A percentile compares a stretch with the other conserved stretches of the same genome.
phyloP scores from a whole-genome alignment of 371 early-diverging fungal species.

The Entomophthora muscae region DNA sequence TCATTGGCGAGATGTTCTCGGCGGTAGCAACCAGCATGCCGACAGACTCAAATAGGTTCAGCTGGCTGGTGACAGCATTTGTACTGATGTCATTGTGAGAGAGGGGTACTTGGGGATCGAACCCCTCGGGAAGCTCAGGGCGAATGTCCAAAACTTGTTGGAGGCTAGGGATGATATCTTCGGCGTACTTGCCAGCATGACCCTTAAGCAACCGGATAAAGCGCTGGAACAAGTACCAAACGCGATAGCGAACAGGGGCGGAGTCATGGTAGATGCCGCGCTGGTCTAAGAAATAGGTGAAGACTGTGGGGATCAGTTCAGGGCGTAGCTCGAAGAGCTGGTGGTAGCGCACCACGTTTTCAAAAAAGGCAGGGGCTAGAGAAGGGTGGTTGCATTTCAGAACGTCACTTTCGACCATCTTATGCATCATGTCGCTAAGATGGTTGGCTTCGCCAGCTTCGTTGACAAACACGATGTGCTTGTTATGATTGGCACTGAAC shows the following conservation, averaged over 20 bases:
- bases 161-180: slow-evolving; percentile 22
- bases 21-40: slow-evolving; percentile 63
- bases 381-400: slow-evolving; percentile 67
- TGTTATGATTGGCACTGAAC: slow-evolving; percentile 52
- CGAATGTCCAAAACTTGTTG: slow-evolving; percentile 4
- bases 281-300: slow-evolving; percentile 56
- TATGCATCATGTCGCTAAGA: slow-evolving; percentile 47
- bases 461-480: slow-evolving; percentile 31
- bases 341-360: slow-evolving; percentile 51
- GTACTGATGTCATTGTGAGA: slow-evolving; percentile 27
- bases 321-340: slow-evolving; percentile 52
- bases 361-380: slow-evolving; percentile 54
- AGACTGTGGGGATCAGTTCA: slow-evolving; percentile 43
- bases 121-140: slow-evolving; percentile 25
- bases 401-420: slow-evolving; percentile 50
- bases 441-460: slow-evolving; percentile 26
- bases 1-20: slow-evolving; percentile 37
- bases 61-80: slow-evolving; percentile 59
- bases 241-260: slow-evolving; percentile 49
- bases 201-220: slow-evolving; percentile 58
- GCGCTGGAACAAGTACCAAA: slow-evolving; percentile 78
- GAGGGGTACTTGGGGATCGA: slow-evolving; percentile 15
- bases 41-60: slow-evolving; percentile 81
- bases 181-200: slow-evolving; percentile 39
- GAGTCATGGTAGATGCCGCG: slow-evolving; percentile 63